Evolutionary conservation across 2,329 filamentous ascomycete genomes (phyloP).

Genomic region (Phaeoacremonium minimum): DNA sequence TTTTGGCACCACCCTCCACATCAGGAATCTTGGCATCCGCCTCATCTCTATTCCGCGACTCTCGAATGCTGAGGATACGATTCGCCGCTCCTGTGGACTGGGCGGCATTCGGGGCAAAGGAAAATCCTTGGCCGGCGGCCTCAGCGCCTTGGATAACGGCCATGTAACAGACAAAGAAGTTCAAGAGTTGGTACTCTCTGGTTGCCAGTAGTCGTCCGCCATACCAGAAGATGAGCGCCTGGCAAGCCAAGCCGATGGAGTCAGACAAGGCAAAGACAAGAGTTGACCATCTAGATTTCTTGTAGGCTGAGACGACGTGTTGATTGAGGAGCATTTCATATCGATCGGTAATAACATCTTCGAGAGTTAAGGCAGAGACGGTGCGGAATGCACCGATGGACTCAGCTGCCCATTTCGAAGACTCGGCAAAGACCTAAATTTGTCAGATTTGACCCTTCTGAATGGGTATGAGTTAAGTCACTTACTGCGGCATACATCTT

Average conservation of each 20-base stretch:
- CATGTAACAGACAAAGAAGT: constrained; percentile 58
- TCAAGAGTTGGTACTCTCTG: constrained; percentile 39
- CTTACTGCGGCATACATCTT: constrained; percentile 55
- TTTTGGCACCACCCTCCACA: constrained; percentile 44
- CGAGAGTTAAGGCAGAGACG: constrained; percentile 65
- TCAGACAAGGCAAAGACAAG: constrained; percentile 67
- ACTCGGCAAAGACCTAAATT: constrained; percentile 59
- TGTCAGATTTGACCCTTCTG: no score
- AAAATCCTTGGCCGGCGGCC: constrained; percentile 61
- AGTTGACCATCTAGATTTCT: constrained; percentile 57
- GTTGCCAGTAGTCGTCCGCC: constrained; percentile 54
- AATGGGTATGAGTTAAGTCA: no score
- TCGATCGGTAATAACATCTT: constrained; percentile 57
- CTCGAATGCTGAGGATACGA: constrained; percentile 50
- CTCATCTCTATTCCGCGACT: constrained; percentile 31
- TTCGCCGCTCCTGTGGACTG: constrained; percentile 56
- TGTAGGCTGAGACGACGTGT: constrained; percentile 57
- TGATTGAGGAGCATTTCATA: constrained; percentile 55
- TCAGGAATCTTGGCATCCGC: constrained; percentile 33
- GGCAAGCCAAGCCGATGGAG: constrained; percentile 57
- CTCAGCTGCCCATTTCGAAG: constrained; percentile 71
- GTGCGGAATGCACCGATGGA: constrained; percentile 71
- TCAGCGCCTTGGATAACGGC: constrained; percentile 65
- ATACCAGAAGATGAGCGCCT: constrained; percentile 65
- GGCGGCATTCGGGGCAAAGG: constrained; percentile 61